Evolutionary conservation across 2,329 filamentous ascomycete genomes (phyloP), one percentile per base, ranked within the genome.

Genomic region (Endothia cerciana): DNA sequence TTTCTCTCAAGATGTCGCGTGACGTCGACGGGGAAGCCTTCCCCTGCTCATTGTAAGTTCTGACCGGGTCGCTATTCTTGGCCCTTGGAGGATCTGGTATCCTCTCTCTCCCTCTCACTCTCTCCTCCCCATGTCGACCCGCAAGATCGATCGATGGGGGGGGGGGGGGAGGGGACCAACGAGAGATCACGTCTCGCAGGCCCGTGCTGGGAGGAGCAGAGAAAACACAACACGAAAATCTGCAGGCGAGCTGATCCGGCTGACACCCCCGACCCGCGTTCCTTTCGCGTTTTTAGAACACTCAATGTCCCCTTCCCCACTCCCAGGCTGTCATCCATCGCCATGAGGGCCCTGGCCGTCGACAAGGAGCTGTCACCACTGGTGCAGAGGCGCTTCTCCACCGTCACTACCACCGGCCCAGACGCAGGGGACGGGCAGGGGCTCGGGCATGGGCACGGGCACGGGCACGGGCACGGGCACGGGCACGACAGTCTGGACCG

Each of bases 341-440:
- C 94, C 53, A 84, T 92, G 43, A 85, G 86, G 71, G 87, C 93
- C 47, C 85, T 98, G 53, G 83, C 89, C 66, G 94, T 98, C 71
- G 95, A 99, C 79, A 85, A 89, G 68, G 95, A 99, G 76, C 85
- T 98, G 60, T 98, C 94, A 1, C 87, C 91, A 17, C 86, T 70
- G 61, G 68, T 69, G 43, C 68, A 64, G 63, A 66, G 71, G 68
- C 68, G 67, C 62, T 70, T 70, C 59, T 66, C 65, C 64, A 68
- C 66, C 64, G 63, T 65, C 40, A 33, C 56, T 17, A 36, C 49
- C 13, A 40, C 40, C 19, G 47, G 47, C 15, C 47, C 47, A 51
- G 25, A 28, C 47, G 47, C 47, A 28, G 28, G 47, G 22, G 47
- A 28, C 22, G 25, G 40, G 47, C 22, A 51, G 13, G 25, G 40